Percentiles rank a stretch among this genome's conserved stretches.
These are phyloP conservation scores for Orbilia oligospora DNA, from an alignment of 2,329 filamentous ascomycete species.

Conservation along the genomic window DNA sequence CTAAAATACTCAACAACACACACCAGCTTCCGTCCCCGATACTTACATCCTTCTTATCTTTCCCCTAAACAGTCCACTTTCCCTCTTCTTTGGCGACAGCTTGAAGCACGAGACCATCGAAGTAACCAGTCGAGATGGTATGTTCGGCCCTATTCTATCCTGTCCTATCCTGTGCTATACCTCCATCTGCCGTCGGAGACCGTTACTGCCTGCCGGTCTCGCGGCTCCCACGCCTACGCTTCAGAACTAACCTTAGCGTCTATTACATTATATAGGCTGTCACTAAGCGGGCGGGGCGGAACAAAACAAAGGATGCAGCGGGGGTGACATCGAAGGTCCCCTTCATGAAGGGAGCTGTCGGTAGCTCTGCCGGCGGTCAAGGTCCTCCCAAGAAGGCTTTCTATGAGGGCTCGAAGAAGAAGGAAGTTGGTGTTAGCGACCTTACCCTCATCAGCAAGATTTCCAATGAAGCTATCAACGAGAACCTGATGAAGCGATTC, in stretches of 20 bases:
- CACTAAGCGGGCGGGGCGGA: conserved; percentile 74
- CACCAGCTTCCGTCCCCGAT: conserved; percentile 95
- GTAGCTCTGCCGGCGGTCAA: conserved; percentile 70
- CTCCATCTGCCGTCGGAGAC: conserved; percentile 29
- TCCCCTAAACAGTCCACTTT: conserved; percentile 13
- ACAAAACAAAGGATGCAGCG: conserved; percentile 69
- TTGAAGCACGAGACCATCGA: conserved; percentile 37
- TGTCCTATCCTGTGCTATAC: neutral
- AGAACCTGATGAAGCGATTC: conserved; percentile 98
- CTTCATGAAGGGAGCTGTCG: conserved; percentile 65
- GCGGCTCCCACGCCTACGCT: neutral
- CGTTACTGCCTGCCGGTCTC: conserved; percentile 6
- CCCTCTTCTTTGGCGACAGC: conserved; percentile 32
- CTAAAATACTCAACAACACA: conserved; percentile 80
- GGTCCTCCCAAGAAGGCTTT: conserved; percentile 92
- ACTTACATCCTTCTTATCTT: conserved; percentile 78
- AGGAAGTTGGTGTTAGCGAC: conserved; percentile 98
- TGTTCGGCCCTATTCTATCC: conserved; percentile 2
- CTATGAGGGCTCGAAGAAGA: conserved; percentile 97
- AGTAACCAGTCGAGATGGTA: conserved; percentile 54
- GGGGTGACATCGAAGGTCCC: conserved; percentile 65
- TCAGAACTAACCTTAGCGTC: conserved; percentile 41
- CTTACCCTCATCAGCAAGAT: conserved; percentile 98
- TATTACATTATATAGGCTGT: conserved; percentile 68
- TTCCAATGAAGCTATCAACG: conserved; percentile 99